A percentile compares a stretch with the other conserved stretches of the same genome.
phyloP scores from a whole-genome alignment of 306 rosid genomes.

The Rosa persica region DNA sequence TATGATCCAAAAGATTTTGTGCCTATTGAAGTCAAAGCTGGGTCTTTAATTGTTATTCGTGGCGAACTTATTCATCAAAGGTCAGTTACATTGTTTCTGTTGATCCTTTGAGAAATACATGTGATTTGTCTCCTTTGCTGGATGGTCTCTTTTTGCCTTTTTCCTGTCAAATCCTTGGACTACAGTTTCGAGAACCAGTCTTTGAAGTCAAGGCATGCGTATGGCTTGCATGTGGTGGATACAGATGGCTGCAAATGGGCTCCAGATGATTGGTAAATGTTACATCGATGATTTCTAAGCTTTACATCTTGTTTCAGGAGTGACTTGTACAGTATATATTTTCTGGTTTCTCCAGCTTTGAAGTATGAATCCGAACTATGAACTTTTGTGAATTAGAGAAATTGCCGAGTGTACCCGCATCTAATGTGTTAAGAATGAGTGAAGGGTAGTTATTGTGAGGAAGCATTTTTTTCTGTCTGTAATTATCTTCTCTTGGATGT shows the following conservation, averaged over 20 bases:
- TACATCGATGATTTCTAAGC: constrained; percentile 6
- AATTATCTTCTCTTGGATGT: neutral
- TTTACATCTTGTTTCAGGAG: neutral
- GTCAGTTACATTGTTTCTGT: constrained; percentile 41
- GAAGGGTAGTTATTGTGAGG: neutral
- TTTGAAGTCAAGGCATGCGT: constrained; percentile 87
- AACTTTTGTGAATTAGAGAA: too few relatives aligned
- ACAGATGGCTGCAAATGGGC: constrained; percentile 94
- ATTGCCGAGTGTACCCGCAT: too few relatives aligned
- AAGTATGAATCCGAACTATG: neutral
- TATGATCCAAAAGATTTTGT: constrained; percentile 76
- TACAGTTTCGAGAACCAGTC: constrained; percentile 87
- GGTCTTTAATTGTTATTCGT: constrained; percentile 82
- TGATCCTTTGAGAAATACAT: constrained; percentile 5
- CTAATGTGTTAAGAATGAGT: neutral
- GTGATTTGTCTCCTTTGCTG: constrained; percentile 6
- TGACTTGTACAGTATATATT: neutral
- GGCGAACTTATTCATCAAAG: constrained; percentile 99
- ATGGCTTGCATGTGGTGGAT: constrained; percentile 85
- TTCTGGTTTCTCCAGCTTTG: constrained; percentile 1
- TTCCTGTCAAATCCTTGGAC: constrained; percentile 24
- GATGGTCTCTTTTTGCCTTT: constrained; percentile 10
- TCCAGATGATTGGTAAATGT: constrained; percentile 71
- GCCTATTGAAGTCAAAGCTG: constrained; percentile 90
- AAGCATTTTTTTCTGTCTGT: too few relatives aligned